Evolutionary conservation across 306 rosid species (phyloP).

Genomic region (Alnus glutinosa): DNA sequence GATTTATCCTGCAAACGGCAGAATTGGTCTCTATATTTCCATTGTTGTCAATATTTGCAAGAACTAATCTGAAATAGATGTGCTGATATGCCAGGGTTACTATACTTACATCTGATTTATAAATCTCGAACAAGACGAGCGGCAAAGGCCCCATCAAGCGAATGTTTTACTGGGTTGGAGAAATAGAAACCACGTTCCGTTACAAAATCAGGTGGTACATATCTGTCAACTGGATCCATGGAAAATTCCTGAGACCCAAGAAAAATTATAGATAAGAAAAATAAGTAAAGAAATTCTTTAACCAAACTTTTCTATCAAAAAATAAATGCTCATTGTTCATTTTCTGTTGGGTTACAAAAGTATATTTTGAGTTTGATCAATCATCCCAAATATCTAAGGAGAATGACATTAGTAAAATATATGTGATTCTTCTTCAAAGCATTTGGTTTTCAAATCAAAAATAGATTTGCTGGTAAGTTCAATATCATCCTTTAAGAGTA

Average conservation of each 20-base stretch:
- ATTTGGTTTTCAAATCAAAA: constrained; percentile 4
- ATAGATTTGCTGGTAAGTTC: constrained; percentile 4
- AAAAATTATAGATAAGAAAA: constrained; percentile 29
- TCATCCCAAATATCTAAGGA: neutral
- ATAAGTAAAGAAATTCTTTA: neutral
- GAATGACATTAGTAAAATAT: neutral
- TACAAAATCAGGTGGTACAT: constrained; percentile 62
- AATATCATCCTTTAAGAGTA: neutral
- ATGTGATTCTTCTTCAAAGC: neutral
- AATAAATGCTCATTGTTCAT: neutral
- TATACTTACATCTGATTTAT: constrained; percentile 27
- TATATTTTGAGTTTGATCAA: neutral
- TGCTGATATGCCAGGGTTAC: constrained; percentile 1
- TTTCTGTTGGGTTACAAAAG: neutral
- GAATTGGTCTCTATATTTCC: neutral
- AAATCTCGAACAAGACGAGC: constrained; percentile 60
- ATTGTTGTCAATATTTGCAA: neutral
- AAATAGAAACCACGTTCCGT: constrained; percentile 63
- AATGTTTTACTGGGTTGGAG: constrained; percentile 76
- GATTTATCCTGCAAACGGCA: neutral
- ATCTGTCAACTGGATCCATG: constrained; percentile 56
- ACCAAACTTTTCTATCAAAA: neutral
- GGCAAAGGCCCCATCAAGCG: constrained; percentile 77
- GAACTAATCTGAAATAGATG: neutral
- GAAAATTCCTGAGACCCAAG: constrained; percentile 60